A percentile compares a stretch with the other conserved stretches of the same genome.
Conservation (phyloP, 768 basidiomycete genomes). For the Leccinum broughii region DNA sequence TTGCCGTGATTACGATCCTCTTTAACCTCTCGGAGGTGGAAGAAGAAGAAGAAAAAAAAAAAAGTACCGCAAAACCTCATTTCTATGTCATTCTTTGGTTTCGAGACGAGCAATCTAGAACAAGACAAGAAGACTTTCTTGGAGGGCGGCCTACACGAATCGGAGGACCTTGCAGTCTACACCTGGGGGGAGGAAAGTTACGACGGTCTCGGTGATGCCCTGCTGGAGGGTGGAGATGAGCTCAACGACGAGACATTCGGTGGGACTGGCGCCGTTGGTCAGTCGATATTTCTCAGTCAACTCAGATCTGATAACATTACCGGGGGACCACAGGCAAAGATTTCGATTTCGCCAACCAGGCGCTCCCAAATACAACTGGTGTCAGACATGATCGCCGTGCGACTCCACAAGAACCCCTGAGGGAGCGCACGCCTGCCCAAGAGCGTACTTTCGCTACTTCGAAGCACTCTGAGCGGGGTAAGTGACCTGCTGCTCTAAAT, state of each 20-base stretch:
- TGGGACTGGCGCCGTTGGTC: constrained; percentile 65
- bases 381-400: constrained; percentile 18
- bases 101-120: constrained; percentile 63
- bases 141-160: constrained; percentile 49
- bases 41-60: constrained; percentile 17
- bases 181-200: constrained; percentile 92
- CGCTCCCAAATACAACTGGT: constrained; percentile 30
- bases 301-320: constrained; percentile 19
- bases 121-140: constrained; percentile 60
- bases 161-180: constrained; percentile 86
- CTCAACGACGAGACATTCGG: constrained; percentile 98
- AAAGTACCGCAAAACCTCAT: constrained; percentile 1
- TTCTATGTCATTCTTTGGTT: constrained; percentile 82
- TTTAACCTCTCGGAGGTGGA: constrained; percentile 13
- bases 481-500: constrained; percentile 17
- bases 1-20: background rate
- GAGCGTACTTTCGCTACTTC: constrained; percentile 20
- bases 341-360: constrained; percentile 77
- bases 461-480: constrained; percentile 31
- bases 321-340: constrained; percentile 65
- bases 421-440: constrained; percentile 32
- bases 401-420: constrained; percentile 23
- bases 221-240: constrained; percentile 90
- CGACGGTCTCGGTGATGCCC: constrained; percentile 83
- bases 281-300: constrained; percentile 32